Base-by-base conservation (phyloP, 164 flowering plant genomes). In the Dillenia suffruticosa region DNA sequence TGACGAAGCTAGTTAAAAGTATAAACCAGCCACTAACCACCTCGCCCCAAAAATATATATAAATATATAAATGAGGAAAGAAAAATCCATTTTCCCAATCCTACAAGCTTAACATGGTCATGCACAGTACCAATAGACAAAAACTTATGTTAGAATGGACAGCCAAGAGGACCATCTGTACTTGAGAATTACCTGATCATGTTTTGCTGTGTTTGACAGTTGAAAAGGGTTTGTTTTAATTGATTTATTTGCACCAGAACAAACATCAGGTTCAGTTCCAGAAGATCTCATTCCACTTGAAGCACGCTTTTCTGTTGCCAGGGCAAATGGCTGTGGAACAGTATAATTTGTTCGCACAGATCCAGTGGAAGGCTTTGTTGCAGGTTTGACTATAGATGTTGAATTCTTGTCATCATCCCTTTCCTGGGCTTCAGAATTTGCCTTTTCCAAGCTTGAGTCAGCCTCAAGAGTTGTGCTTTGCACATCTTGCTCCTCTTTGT, bases 301-400 rank as follows among this genome's bases (percentile, higher is more conserved):
- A 67, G 98, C 84, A 66, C 86, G 91, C 77, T 78, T 88, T 49
- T 88, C 98, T 66, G 96, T 92, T 51, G 91, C 96, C 65, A 87
- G 59, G 57, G 92, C 59, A 81, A 90, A 93, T 55, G 98, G 96
- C 60, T 79, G 84, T 0, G 97, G 86, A 60, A 84, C 79, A 58
- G 91, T 82, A 67, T 48, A 66, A 19, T 75, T 81, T 43, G 74
- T 32, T 32, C 40, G 40, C 40, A 32, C 69, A 74, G 68, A 82
- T 67, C 74, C 76, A 56, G 16, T 50, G 68, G 70, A 44, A 66
- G 78, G 62, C 72, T 66, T 84, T 63, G 77, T 47, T 16, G 66
- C 49, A 40, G 76, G 58, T 49, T 79, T 82, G 13, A 43, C 51
- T 10, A 66, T 72, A n/a, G 79, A 62, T 54, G 62, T 62, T 46